Percentiles rank a stretch among this genome's conserved stretches.
Conservation (phyloP, 1,139 yeast genomes). For the Blastobotrys elegans region DNA sequence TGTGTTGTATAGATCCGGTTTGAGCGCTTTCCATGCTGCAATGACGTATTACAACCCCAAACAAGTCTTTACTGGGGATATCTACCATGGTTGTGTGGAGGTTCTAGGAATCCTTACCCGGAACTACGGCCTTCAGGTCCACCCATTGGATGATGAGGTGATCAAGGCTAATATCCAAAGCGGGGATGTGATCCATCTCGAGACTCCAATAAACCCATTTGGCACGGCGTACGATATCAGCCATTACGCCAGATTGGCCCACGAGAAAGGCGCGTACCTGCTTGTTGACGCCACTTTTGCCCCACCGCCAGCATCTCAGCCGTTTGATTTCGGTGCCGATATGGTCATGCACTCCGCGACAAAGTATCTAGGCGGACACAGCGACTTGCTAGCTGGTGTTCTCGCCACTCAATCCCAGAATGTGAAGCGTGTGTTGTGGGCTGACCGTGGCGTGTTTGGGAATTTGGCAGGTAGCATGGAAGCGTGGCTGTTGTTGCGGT, state of each 20-base stretch:
- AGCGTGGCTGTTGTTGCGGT: constrained; percentile 65
- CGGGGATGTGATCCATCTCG: constrained; percentile 81
- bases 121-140: constrained; percentile 52
- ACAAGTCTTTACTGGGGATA: constrained; percentile 66
- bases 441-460: constrained; percentile 67
- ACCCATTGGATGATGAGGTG: constrained; percentile 41
- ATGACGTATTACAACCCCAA: constrained; percentile 70
- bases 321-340: constrained; percentile 78
- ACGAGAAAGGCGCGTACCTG: constrained; percentile 60
- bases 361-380: constrained; percentile 88
- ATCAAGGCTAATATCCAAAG: constrained; percentile 42
- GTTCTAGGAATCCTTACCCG: constrained; percentile 60
- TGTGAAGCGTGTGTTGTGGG: constrained; percentile 43
- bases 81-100: constrained; percentile 81
- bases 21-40: constrained; percentile 76
- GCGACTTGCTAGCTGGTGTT: constrained; percentile 83
- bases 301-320: constrained; percentile 84
- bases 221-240: constrained; percentile 65
- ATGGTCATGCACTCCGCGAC: constrained; percentile 86
- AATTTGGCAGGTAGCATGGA: constrained; percentile 77
- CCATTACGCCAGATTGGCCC: constrained; percentile 62
- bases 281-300: constrained; percentile 86
- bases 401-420: constrained; percentile 55
- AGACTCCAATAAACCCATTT: constrained; percentile 83
- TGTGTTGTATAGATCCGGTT: constrained; percentile 70